Base-by-base conservation (phyloP, 176 grass and related monocot genomes). In the Phragmites australis region DNA sequence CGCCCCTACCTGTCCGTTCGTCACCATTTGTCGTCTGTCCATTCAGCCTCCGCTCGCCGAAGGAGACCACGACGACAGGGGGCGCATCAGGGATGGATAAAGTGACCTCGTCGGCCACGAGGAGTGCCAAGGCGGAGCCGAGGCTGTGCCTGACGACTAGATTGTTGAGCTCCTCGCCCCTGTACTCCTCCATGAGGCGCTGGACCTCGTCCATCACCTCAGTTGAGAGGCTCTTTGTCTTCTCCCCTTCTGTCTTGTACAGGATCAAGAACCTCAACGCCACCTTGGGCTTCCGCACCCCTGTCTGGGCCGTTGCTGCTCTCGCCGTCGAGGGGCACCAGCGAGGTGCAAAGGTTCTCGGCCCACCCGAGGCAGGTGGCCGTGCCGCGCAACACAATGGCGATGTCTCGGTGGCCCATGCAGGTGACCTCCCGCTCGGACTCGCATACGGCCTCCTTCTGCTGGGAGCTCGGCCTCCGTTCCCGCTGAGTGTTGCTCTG, bases 381-480 rank as follows among this genome's bases (percentile, higher is more conserved):
- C 6, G 93, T 97, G 59, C 93, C 93, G 0, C 93, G 88, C 1
- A 97, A 74, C 21, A 93, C 93, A 55, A 97, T 90, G 39, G 85
- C 79, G 77, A 97, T 93, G 71, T 97, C 93, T 42, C 90, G 82
- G 71, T 90, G 86, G 9, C 93, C 93, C 93, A 97, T 97, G 65
- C 93, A 90, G 1, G 65, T 29, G 70, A 97, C 84, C 74, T 97
- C 93, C n/a, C 80, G 86, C 11, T 93, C 93, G 58, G 88, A 90
- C 30, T 97, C 93, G 85, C 93, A 97, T 1, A 97, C 93, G 46
- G 93, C 93, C n/a, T n/a, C n/a, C n/a, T n/a, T n/a, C n/a, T n/a
- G n/a, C n/a, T n/a, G n/a, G n/a, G n/a, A n/a, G n/a, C n/a, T n/a
- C n/a, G n/a, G n/a, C n/a, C n/a, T n/a, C n/a, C n/a, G n/a, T n/a